phyloP scores from a whole-genome alignment of 2,329 filamentous ascomycete species.

The Pseudocercospora musae region DNA sequence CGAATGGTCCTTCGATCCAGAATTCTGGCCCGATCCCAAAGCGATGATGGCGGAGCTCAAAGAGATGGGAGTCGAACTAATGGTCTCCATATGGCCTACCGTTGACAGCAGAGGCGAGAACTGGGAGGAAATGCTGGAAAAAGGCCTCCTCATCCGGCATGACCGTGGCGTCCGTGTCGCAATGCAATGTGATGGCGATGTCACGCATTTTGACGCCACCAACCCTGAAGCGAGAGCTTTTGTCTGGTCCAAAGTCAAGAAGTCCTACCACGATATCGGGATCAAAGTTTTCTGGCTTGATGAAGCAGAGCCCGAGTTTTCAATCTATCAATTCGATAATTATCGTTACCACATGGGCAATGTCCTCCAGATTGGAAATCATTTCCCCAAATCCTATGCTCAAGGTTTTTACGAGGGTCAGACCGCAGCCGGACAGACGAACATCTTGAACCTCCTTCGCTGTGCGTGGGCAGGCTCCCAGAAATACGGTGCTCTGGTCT shows the following conservation, averaged over 20 bases:
- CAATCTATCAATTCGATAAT: constrained; percentile 63
- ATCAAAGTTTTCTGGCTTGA: constrained; percentile 67
- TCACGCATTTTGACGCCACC: constrained; percentile 62
- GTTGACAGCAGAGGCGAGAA: constrained; percentile 60
- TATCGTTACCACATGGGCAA: constrained; percentile 59
- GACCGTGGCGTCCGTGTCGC: constrained; percentile 58
- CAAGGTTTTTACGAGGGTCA: constrained; percentile 60
- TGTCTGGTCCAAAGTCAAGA: constrained; percentile 57
- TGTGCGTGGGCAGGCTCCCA: constrained; percentile 60
- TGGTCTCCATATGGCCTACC: constrained; percentile 69
- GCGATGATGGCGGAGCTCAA: constrained; percentile 63
- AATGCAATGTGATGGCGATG: constrained; percentile 54
- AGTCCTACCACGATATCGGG: constrained; percentile 61
- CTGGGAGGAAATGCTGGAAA: constrained; percentile 60
- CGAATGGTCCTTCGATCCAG: constrained; percentile 64
- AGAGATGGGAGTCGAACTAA: constrained; percentile 59
- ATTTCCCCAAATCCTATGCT: constrained; percentile 59
- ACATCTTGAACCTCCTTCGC: constrained; percentile 59
- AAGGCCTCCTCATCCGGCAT: constrained; percentile 57
- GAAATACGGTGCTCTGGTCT: constrained; percentile 62
- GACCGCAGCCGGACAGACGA: constrained; percentile 49
- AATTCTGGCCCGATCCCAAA: constrained; percentile 59
- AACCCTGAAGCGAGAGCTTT: constrained; percentile 58
- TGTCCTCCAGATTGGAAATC: constrained; percentile 57
- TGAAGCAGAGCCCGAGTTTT: constrained; percentile 66